phyloP scores from a whole-genome alignment of 2,329 filamentous ascomycete species.

The Rhytidhysteron rufulum region DNA sequence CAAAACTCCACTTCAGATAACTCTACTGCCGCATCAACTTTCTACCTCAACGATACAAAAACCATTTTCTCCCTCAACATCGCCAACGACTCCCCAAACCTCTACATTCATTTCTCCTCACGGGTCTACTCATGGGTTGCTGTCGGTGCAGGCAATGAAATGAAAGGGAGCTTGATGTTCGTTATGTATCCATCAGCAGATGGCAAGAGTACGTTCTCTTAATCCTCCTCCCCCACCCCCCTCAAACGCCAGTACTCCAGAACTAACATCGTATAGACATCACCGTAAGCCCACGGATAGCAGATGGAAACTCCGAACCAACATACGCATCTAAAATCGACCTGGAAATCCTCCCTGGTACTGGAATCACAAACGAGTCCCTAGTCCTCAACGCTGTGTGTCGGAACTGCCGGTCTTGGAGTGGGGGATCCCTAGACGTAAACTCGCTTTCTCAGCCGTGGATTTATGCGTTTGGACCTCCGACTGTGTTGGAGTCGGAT shows the following conservation, averaged over 20 bases:
- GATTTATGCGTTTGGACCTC: conserved; percentile 41
- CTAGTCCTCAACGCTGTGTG: conserved; percentile 38
- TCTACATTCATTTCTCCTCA: conserved; percentile 30
- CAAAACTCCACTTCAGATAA: too few relatives aligned
- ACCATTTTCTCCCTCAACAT: conserved; percentile 35
- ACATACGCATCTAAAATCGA: conserved; percentile 21
- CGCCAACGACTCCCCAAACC: conserved; percentile 25
- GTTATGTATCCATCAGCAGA: conserved; percentile 39
- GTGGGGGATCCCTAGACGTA: conserved; percentile 30
- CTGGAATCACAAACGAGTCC: conserved; percentile 27
- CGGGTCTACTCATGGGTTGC: conserved; percentile 43
- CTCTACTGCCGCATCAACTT: conserved; percentile 25
- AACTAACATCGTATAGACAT: conserved; percentile 19
- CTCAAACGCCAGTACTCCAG: neutral
- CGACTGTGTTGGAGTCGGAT: conserved; percentile 22
- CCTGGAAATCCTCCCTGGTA: conserved; percentile 27
- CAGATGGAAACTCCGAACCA: conserved; percentile 33
- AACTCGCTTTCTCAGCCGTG: conserved; percentile 32
- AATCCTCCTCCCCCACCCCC: too few relatives aligned
- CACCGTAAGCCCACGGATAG: conserved; percentile 35
- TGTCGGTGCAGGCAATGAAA: conserved; percentile 41
- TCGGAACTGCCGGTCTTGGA: conserved; percentile 37
- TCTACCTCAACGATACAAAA: conserved; percentile 25
- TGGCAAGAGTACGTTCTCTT: conserved; percentile 29
- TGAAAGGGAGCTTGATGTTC: conserved; percentile 44